Percentiles rank a stretch among this genome's conserved stretches.
Evolutionary conservation across 345 rosid species (phyloP).

Genomic region (Dovyalis caffra): DNA sequence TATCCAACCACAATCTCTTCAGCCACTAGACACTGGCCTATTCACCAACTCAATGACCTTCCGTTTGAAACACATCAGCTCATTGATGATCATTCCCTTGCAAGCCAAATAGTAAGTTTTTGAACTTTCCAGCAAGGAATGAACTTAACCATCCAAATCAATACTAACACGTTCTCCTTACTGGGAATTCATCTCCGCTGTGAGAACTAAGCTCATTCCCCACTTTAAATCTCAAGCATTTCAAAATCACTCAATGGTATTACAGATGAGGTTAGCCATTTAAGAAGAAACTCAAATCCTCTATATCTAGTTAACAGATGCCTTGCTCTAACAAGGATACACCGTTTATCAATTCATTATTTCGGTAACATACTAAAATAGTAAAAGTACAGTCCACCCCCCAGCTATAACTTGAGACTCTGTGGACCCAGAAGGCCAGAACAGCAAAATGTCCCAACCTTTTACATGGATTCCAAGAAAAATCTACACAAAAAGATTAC

Average conservation of each 20-base stretch:
- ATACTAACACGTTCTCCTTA: background rate
- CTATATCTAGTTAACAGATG: slow-evolving; percentile 18
- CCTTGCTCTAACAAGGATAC: background rate
- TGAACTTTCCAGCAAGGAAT: too few relatives aligned
- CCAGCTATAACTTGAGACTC: background rate
- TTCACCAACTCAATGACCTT: slow-evolving; percentile 1
- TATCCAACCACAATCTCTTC: slow-evolving; percentile 2
- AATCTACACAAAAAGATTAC: slow-evolving; percentile 5
- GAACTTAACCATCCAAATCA: background rate
- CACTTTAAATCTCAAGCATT: background rate
- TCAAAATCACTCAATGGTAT: background rate
- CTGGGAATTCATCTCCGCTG: background rate
- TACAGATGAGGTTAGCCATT: background rate
- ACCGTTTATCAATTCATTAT: background rate
- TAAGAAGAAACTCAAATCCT: background rate
- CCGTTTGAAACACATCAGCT: slow-evolving; percentile 4
- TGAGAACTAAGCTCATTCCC: slow-evolving; percentile 6
- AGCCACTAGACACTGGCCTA: slow-evolving; percentile 5
- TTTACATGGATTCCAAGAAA: slow-evolving; percentile 4
- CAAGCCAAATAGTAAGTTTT: too few relatives aligned
- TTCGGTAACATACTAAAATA: background rate
- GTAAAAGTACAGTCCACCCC: background rate
- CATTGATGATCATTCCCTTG: too few relatives aligned
- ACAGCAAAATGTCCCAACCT: background rate
- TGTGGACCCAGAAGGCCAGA: background rate